A percentile compares a stretch with the other conserved stretches of the same genome.
Conservation (phyloP, 495 filamentous ascomycete species). For the Penicillium paxilli region DNA sequence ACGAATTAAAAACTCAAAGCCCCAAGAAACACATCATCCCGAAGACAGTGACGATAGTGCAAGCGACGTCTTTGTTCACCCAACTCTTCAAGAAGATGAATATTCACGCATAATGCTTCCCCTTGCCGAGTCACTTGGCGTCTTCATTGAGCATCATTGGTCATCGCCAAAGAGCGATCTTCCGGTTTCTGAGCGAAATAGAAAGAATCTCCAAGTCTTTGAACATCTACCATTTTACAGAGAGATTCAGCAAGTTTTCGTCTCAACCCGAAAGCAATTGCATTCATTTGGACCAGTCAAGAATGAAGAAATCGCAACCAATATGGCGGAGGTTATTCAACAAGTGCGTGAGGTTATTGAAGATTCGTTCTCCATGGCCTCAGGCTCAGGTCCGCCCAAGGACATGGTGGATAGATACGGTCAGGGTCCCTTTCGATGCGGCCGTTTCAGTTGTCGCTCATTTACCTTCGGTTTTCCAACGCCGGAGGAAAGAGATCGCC, state of each 20-base stretch:
- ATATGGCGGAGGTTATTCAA: not conserved
- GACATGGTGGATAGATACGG: not conserved
- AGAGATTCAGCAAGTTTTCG: not conserved
- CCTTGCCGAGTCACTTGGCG: not conserved
- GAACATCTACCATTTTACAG: not conserved
- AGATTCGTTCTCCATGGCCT: not conserved
- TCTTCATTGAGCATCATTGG: constrained; percentile 2
- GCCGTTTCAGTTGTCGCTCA: not conserved
- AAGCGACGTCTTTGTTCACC: not conserved
- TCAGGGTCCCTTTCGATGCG: not conserved
- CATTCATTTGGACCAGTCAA: not conserved
- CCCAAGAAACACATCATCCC: not conserved
- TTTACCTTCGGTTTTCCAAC: constrained; percentile 2
- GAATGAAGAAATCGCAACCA: not conserved
- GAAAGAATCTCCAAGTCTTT: not conserved
- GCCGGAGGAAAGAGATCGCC: not conserved
- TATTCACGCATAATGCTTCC: not conserved
- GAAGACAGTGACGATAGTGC: not conserved
- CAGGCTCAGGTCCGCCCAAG: not conserved
- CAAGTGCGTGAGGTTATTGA: constrained; percentile 1
- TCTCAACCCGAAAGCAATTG: constrained; percentile 1
- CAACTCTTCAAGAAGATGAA: not conserved
- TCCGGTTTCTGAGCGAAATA: not conserved
- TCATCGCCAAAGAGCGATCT: not conserved
- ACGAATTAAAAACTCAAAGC: not conserved